These are phyloP conservation scores for Ostreobium quekettii DNA, from an alignment of 139 green algal genomes.

Conservation along the genomic window DNA sequence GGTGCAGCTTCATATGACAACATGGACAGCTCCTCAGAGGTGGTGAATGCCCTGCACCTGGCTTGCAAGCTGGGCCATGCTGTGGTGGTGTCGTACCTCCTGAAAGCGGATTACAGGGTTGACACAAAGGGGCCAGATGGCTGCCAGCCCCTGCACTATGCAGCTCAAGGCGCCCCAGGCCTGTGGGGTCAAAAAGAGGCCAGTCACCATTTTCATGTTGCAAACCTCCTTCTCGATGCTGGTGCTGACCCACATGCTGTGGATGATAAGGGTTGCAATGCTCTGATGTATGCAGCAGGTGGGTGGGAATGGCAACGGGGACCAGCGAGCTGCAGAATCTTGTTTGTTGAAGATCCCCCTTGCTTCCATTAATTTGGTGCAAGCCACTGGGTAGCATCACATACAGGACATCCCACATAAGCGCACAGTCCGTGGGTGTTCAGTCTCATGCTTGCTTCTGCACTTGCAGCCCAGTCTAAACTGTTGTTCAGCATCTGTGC, in stretches of 20 bases:
- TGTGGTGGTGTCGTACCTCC: constrained; percentile 7
- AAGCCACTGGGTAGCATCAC: too few species aligned
- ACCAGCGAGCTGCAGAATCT: too few species aligned
- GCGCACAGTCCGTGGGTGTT: too few species aligned
- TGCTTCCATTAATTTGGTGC: too few species aligned
- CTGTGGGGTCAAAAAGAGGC: not conserved
- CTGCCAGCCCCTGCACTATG: constrained; percentile 4
- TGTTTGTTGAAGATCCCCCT: too few species aligned
- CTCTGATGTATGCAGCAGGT: constrained; percentile 24
- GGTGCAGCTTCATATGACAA: constrained; percentile 1
- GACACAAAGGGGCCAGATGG: not conserved
- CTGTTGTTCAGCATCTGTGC: too few species aligned
- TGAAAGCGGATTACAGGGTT: constrained; percentile 21
- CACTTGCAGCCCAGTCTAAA: too few species aligned
- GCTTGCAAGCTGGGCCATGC: constrained; percentile 12
- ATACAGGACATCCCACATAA: too few species aligned
- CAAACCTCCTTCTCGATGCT: constrained; percentile 17
- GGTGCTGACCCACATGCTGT: not conserved
- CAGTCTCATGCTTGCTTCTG: too few species aligned
- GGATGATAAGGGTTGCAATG: constrained; percentile 19
- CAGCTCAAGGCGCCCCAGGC: constrained; percentile 15
- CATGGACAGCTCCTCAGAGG: not conserved
- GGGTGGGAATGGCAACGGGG: too few species aligned
- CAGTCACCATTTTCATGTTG: not conserved
- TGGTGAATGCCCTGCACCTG: constrained; percentile 11